Percentiles rank a stretch among this genome's conserved stretches.
These are phyloP conservation scores for Seiridium unicorne DNA, from an alignment of 2,329 filamentous ascomycete species.

Conservation along the genomic window DNA sequence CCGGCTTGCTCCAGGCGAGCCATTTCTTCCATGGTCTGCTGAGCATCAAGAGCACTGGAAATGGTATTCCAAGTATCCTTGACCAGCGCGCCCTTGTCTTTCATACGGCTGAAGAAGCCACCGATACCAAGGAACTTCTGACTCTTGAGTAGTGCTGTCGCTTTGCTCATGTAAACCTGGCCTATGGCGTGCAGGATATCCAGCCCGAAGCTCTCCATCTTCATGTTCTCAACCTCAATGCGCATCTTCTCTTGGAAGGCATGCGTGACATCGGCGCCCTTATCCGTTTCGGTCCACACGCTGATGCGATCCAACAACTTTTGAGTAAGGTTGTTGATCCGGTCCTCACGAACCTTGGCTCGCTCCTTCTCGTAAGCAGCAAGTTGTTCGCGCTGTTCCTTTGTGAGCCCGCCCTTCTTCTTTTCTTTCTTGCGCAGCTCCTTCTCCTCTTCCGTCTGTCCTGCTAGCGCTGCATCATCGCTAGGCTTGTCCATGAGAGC, in stretches of 20 bases:
- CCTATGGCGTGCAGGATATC: conserved; percentile 96
- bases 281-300: conserved; percentile 97
- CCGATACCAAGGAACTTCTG: conserved; percentile 97
- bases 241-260: conserved; percentile 94
- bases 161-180: conserved; percentile 85
- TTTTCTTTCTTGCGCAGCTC: conserved; percentile 73
- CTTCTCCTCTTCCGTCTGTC: conserved; percentile 70
- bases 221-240: conserved; percentile 94
- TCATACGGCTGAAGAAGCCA: conserved; percentile 89
- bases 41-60: conserved; percentile 90
- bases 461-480: conserved; percentile 72
- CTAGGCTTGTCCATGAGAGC: conserved; percentile 82
- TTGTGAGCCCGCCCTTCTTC: conserved; percentile 82
- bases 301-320: conserved; percentile 89
- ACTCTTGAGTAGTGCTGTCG: conserved; percentile 82
- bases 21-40: conserved; percentile 99
- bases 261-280: conserved; percentile 75
- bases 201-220: conserved; percentile 98
- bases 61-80: conserved; percentile 99
- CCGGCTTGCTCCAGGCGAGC: conserved; percentile 91
- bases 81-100: conserved; percentile 93
- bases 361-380: conserved; percentile 87
- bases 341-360: conserved; percentile 79
- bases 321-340: conserved; percentile 77
- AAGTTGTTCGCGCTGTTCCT: conserved; percentile 91